These are phyloP conservation scores for Diddensiella caesifluorescens DNA, from an alignment of 805 yeast genomes.

Conservation along the genomic window DNA sequence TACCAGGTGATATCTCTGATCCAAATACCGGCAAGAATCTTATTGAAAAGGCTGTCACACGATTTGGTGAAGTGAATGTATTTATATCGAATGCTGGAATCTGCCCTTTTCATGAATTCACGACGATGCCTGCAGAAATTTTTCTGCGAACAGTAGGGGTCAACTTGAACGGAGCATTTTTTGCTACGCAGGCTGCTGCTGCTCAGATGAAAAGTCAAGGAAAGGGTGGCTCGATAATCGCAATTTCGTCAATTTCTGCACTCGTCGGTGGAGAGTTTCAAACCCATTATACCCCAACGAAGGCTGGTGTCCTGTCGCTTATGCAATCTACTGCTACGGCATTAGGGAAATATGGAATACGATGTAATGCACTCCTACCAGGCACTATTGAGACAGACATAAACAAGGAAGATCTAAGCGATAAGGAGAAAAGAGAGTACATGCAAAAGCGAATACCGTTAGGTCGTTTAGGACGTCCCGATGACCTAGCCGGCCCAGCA, in stretches of 20 bases:
- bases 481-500: conserved; percentile 71
- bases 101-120: conserved; percentile 38
- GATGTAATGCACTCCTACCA: conserved; percentile 68
- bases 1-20: conserved; percentile 42
- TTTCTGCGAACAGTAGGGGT: conserved; percentile 56
- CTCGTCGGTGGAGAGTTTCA: conserved; percentile 48
- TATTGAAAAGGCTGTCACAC: conserved; percentile 31
- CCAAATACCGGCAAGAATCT: conserved; percentile 35
- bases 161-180: conserved; percentile 58
- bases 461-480: conserved; percentile 77
- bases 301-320: conserved; percentile 62
- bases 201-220: conserved; percentile 51
- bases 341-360: conserved; percentile 57
- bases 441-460: conserved; percentile 62
- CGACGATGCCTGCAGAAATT: conserved; percentile 49
- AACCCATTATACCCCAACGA: conserved; percentile 57
- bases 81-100: conserved; percentile 60
- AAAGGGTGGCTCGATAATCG: conserved; percentile 48
- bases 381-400: conserved; percentile 72
- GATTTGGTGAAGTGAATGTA: conserved; percentile 46
- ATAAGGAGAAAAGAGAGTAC: conserved; percentile 38
- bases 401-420: conserved; percentile 38
- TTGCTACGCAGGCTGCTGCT: conserved; percentile 59
- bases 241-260: conserved; percentile 63
- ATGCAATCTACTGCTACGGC: conserved; percentile 59